These are phyloP conservation scores for Eucalyptus pauciflora DNA, from an alignment of 345 rosid genomes.

Conservation along the genomic window DNA sequence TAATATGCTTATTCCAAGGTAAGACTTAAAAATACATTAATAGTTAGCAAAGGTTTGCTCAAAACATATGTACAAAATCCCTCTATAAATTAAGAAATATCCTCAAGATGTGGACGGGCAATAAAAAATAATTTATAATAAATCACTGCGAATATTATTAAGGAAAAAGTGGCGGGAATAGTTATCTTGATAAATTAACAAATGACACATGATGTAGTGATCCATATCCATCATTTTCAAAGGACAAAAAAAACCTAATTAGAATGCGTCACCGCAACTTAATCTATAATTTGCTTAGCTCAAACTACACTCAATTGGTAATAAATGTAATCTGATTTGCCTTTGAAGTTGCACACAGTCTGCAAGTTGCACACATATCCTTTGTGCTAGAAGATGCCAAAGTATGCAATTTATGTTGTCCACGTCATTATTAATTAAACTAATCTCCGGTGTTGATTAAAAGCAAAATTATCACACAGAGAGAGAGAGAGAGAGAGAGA, in stretches of 20 bases:
- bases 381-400: not conserved
- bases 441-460: not conserved
- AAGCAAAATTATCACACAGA: not conserved
- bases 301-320: not conserved
- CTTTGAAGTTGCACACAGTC: not conserved
- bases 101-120: not conserved
- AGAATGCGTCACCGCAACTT: not conserved
- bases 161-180: not conserved
- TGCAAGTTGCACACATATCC: not conserved
- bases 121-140: not conserved
- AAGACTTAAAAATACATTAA: not conserved
- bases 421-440: not conserved
- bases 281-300: not conserved
- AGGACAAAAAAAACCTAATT: not conserved
- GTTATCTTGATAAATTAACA: not conserved
- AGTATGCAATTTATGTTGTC: not conserved
- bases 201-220: not conserved
- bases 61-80: not conserved
- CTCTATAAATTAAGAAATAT: not conserved
- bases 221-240: not conserved
- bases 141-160: not conserved
- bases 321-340: not conserved
- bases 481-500: not conserved
- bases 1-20: not conserved
- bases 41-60: not conserved